phyloP scores from a whole-genome alignment of 2,329 filamentous ascomycete species.

The Penicillium sp. region DNA sequence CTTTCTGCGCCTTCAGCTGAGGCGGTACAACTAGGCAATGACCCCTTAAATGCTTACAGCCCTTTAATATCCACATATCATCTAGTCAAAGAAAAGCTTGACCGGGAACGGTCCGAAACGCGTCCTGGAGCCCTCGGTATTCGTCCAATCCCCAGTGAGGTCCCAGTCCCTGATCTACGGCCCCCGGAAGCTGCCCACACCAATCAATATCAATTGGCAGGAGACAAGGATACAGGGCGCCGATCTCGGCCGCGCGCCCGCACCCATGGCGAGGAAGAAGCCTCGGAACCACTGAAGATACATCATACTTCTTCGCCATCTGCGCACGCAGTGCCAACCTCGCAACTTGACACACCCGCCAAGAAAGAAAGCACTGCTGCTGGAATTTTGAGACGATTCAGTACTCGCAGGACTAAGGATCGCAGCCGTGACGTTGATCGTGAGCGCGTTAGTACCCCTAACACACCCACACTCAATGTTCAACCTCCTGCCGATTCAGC shows the following conservation, averaged over 20 bases:
- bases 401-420: constrained; percentile 74
- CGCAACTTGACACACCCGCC: constrained; percentile 59
- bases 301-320: constrained; percentile 56
- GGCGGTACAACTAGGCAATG: constrained; percentile 74
- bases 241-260: constrained; percentile 80
- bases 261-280: constrained; percentile 92
- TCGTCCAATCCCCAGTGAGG: constrained; percentile 57
- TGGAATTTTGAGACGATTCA: constrained; percentile 82
- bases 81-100: constrained; percentile 90
- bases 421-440: constrained; percentile 43
- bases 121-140: constrained; percentile 61
- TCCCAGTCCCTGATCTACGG: constrained; percentile 70
- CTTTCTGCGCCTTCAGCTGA: constrained; percentile 81
- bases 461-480: constrained; percentile 75
- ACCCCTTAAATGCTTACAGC: constrained; percentile 90
- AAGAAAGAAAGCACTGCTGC: constrained; percentile 87
- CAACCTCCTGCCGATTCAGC: constrained; percentile 70
- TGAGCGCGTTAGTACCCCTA: constrained; percentile 59
- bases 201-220: constrained; percentile 86
- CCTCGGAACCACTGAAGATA: constrained; percentile 69
- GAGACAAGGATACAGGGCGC: constrained; percentile 81
- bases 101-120: constrained; percentile 65
- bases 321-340: constrained; percentile 51
- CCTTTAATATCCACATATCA: constrained; percentile 94
- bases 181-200: constrained; percentile 86